Evolutionary conservation across 306 rosid species (phyloP), one percentile per base, ranked within the genome.

Genomic region (Echinosophora koreensis): DNA sequence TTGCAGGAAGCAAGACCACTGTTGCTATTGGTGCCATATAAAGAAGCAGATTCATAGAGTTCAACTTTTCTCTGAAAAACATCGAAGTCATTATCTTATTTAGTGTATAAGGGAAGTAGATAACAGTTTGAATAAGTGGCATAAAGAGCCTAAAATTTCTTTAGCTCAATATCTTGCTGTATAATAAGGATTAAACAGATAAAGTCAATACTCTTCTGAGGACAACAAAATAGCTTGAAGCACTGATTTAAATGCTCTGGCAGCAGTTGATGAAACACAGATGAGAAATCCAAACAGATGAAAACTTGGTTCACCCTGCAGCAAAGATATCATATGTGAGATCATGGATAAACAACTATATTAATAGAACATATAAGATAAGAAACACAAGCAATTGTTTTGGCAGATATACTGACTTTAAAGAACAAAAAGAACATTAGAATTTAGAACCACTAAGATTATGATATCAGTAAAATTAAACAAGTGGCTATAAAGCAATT

Each of bases 1-100:
- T 52, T 32, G 76, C 69, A 30, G 76, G 82, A 34, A 77, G 62
- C 6, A 77, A 46, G 15, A 77, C 16, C 60, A 68, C 2, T 38
- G 35, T 54, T 56, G 82, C 82, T 6, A 77, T 68, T 9, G 82
- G 82, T 42, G 82, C 69, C 82, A 77, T 68, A 16, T 77, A 77
- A 64, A 77, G 66, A 13, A 77, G 76, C 32, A 77, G 75, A 56
- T 68, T 77, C 82, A 77, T 68, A 15, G 82, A 77, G 57, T 68
- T 68, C 76, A 77, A 46, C 62, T 68, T 77, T 22, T 57, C 82
- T 44, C 74, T 66, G 81, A 14, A 51, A n/a, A 6, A 2, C 52
- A 54, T 47, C 28, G 8, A 32, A 50, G 41, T 50, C 2, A 54
- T 3, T 3, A 49, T 30, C 27, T 50, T 66, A 60, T 60, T 68